phyloP scores from a whole-genome alignment of 169 alveolate genomes.

The Eimeria mitis region DNA sequence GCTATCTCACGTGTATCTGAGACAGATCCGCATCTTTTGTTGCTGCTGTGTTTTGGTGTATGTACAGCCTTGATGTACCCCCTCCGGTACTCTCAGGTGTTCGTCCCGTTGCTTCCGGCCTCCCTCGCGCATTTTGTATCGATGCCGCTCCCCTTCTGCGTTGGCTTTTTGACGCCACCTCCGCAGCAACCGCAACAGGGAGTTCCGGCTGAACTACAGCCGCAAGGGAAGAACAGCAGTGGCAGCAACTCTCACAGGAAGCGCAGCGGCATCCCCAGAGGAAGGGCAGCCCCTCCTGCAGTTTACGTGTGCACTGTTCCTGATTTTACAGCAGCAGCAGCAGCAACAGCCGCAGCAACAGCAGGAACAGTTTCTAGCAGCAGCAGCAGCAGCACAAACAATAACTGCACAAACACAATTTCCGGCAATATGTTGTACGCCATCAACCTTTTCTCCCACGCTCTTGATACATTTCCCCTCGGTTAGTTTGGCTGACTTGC shows the following conservation, averaged over 20 bases:
- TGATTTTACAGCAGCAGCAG: conserved; percentile 42
- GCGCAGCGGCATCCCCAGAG: conserved; percentile 53
- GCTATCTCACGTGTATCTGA: too few species aligned
- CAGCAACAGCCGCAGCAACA: conserved; percentile 13
- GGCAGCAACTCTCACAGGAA: conserved; percentile 21
- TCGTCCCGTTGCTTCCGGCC: conserved; percentile 61
- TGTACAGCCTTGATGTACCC: conserved; percentile 55
- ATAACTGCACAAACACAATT: conserved; percentile 48
- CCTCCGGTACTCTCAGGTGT: conserved; percentile 50
- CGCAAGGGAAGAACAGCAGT: conserved; percentile 37
- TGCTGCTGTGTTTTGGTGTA: not conserved
- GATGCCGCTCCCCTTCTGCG: conserved; percentile 73
- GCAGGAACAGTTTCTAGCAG: conserved; percentile 5
- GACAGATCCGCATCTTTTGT: not conserved
- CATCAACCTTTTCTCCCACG: conserved; percentile 47
- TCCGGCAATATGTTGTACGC: conserved; percentile 57
- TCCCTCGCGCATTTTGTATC: conserved; percentile 40
- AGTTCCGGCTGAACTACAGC: not conserved
- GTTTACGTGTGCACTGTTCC: conserved; percentile 46
- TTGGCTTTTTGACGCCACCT: conserved; percentile 47
- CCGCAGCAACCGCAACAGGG: conserved; percentile 15
- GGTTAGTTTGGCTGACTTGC: not conserved
- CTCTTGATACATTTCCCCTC: conserved; percentile 41
- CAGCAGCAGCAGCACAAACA: conserved; percentile 13
- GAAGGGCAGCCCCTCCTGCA: conserved; percentile 60